A percentile compares a stretch with the other conserved stretches of the same genome.
phyloP scores from a whole-genome alignment of 73 alveolate genomes.

The Paramecium biaurelia region DNA sequence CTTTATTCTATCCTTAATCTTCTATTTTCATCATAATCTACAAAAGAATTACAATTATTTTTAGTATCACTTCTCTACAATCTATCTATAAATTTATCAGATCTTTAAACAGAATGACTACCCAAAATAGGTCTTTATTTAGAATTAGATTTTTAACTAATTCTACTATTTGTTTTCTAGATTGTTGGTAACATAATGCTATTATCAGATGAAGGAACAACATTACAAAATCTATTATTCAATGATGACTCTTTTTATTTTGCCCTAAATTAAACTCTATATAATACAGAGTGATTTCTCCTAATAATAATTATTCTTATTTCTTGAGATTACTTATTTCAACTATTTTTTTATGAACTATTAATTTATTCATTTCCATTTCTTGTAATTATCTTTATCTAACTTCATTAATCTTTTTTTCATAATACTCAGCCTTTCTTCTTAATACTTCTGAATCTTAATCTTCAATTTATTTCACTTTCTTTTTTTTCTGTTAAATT shows the following conservation, averaged over 20 bases:
- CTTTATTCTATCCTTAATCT: background rate
- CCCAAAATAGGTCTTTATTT: background rate
- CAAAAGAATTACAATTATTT: background rate
- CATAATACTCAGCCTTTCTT: background rate
- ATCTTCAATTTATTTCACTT: background rate
- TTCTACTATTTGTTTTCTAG: background rate
- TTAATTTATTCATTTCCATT: background rate
- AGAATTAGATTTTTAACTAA: background rate
- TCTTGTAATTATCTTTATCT: background rate
- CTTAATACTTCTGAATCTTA: background rate
- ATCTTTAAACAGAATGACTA: background rate
- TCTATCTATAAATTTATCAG: background rate
- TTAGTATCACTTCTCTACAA: background rate
- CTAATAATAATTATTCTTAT: background rate
- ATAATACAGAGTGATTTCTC: background rate
- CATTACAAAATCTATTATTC: background rate
- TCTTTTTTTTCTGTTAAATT: background rate
- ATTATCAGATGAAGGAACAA: background rate
- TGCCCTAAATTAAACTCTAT: background rate
- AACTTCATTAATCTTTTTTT: background rate
- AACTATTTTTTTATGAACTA: background rate
- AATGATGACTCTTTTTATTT: background rate
- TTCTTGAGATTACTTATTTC: background rate
- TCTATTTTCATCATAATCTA: background rate
- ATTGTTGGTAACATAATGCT: background rate